These are phyloP conservation scores for Solanum rostratum DNA, from an alignment of 257 asterid species.

Conservation along the genomic window DNA sequence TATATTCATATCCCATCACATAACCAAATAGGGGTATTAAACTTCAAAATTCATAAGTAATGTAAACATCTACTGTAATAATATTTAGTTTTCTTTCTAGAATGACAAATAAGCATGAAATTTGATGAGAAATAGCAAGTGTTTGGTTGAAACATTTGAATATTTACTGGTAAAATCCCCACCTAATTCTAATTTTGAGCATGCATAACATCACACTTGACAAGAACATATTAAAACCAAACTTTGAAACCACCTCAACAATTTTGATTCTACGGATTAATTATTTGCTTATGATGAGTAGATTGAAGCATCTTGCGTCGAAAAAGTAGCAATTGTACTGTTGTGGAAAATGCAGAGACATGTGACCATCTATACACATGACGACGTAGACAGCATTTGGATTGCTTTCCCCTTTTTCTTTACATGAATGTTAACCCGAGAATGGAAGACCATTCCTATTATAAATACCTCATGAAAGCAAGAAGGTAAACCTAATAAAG, in stretches of 20 bases:
- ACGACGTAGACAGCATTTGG: background rate
- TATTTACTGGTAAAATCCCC: too few species aligned
- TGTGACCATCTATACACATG: background rate
- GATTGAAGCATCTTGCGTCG: background rate
- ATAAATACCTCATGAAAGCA: too few species aligned
- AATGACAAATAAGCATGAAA: background rate
- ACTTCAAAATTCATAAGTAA: background rate
- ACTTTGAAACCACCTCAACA: too few species aligned
- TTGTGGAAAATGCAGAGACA: background rate
- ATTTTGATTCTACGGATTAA: too few species aligned
- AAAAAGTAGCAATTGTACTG: background rate
- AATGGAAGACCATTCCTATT: too few species aligned
- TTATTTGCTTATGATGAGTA: too few species aligned
- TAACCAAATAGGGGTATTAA: background rate
- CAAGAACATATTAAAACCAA: too few species aligned
- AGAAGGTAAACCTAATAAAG: background rate
- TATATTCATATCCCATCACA: background rate
- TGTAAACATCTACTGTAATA: background rate
- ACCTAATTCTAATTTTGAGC: too few species aligned
- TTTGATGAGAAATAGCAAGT: background rate
- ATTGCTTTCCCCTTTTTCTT: too few species aligned
- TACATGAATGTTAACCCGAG: too few species aligned
- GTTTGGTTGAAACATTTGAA: background rate
- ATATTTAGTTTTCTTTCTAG: background rate
- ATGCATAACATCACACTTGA: too few species aligned